A percentile compares a stretch with the other conserved stretches of the same genome.
Evolutionary conservation across 805 yeast genomes (phyloP).

Genomic region (Zygoascus flipseniorum): DNA sequence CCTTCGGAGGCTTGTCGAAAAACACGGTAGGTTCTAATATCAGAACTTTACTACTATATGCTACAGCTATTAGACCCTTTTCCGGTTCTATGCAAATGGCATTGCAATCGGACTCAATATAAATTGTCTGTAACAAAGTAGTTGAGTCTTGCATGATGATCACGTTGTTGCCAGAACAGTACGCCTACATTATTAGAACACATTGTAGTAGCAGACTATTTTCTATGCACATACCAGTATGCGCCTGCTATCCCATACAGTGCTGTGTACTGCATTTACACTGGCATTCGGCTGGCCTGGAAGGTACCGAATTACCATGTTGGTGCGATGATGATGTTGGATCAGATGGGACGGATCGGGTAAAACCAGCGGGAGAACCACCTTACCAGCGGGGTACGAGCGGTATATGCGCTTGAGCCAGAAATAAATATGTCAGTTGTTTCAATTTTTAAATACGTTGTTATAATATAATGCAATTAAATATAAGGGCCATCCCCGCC

Average conservation of each 20-base stretch:
- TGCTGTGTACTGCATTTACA: conserved; percentile 47
- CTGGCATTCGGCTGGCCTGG: conserved; percentile 78
- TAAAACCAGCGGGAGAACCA: no score
- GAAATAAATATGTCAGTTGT: no score
- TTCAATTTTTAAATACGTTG: no score
- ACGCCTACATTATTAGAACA: conserved; percentile 32
- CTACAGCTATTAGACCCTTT: conserved; percentile 41
- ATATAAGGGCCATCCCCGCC: no score
- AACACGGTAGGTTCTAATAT: conserved; percentile 19
- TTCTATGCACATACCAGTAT: conserved; percentile 34
- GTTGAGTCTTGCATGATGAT: conserved; percentile 51
- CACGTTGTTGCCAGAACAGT: conserved; percentile 83
- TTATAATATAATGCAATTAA: no score
- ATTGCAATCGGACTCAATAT: conserved; percentile 55
- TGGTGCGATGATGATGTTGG: not conserved
- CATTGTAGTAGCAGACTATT: no score
- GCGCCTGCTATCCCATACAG: conserved; percentile 56
- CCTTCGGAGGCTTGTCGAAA: conserved; percentile 16
- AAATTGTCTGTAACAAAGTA: conserved; percentile 64
- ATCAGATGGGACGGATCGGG: no score
- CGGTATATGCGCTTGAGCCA: no score
- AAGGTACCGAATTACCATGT: conserved; percentile 32
- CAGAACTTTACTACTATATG: conserved; percentile 14
- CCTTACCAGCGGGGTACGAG: no score
- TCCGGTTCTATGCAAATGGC: conserved; percentile 55